Evolutionary conservation across 2,329 filamentous ascomycete genomes (phyloP), one percentile per base, ranked within the genome.

Genomic region (Aspergillus eucalypticola): DNA sequence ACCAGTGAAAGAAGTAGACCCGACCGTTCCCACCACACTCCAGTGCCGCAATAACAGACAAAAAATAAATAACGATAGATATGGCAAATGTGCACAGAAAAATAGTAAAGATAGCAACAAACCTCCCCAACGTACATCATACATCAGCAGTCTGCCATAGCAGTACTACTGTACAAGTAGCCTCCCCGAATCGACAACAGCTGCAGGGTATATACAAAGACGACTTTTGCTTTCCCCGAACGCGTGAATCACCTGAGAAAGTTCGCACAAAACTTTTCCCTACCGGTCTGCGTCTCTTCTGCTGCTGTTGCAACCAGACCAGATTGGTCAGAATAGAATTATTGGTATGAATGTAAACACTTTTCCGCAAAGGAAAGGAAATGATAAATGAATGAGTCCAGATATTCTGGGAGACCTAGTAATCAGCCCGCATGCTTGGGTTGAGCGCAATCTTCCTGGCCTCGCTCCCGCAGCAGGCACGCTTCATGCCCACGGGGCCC

Each of bases 401-500:
- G 46, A 17, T 29, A 39, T 50, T 50, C 27, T 29, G 27, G 27
- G 32, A 66, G 27, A 67, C 70, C 64, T 72, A 46, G 51, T 68
- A 72, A 19, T 75, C 70, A 27, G 69, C 68, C 35, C 73, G 73
- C 55, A 75, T 60, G 46, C 64, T 66, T n/a, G 73, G 71, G 59
- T 73, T 71, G 17, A 75, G 59, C n/a, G 73, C 73, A 54, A 76
- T 60, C 65, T 75, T 74, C 53, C 68, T 65, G 41, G 73, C 72
- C 66, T 78, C 75, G 50, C 70, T 75, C 39, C 74, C 76, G 57
- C 76, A 77, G 67, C 76, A 78, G 35, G 75, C 73, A 50, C 76
- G 75, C 64, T 78, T 78, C 71, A 75, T 74, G 49, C 75, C 73
- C 8, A 68, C 71, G 3, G 71, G 70, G n/a, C 71, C 70, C 42